Evolutionary conservation across 441 rosid genomes (phyloP).

Genomic region (Hura crepitans): DNA sequence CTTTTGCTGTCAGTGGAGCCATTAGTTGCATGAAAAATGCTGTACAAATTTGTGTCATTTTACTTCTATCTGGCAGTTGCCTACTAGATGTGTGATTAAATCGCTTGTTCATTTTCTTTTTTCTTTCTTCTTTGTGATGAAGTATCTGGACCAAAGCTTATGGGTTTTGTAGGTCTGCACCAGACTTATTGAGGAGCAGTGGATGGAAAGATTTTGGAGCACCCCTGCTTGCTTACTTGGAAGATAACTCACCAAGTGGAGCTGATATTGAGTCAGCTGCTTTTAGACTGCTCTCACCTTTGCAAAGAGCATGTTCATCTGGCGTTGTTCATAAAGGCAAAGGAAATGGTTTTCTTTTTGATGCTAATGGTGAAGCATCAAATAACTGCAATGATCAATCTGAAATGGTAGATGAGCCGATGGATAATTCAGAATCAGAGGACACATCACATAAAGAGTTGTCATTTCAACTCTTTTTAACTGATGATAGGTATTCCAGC

Average conservation of each 20-base stretch:
- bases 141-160: conserved; percentile 9
- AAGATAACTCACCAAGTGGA: conserved; percentile 47
- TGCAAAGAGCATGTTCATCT: conserved; percentile 48
- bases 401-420: conserved; percentile 30
- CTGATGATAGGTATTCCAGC: conserved; percentile 36
- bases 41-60: neutral
- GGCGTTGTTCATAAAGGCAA: conserved; percentile 33
- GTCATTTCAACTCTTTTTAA: conserved; percentile 39
- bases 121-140: conserved; percentile 17
- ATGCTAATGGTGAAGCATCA: conserved; percentile 43
- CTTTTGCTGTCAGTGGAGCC: neutral
- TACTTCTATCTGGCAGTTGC: too few species aligned
- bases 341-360: conserved; percentile 49
- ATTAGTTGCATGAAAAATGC: neutral
- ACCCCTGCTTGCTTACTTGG: conserved; percentile 63
- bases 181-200: conserved; percentile 40
- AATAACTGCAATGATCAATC: conserved; percentile 33
- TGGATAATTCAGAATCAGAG: conserved; percentile 36
- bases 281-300: conserved; percentile 52
- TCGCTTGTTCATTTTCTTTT: neutral
- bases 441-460: conserved; percentile 33
- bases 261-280: conserved; percentile 54
- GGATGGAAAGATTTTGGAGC: conserved; percentile 54
- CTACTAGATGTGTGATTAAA: neutral
- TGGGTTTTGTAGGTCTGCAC: conserved; percentile 39